Percentiles rank a stretch among this genome's conserved stretches.
phyloP scores from a whole-genome alignment of 495 filamentous ascomycete species.

The Hyaloscypha variabilis region DNA sequence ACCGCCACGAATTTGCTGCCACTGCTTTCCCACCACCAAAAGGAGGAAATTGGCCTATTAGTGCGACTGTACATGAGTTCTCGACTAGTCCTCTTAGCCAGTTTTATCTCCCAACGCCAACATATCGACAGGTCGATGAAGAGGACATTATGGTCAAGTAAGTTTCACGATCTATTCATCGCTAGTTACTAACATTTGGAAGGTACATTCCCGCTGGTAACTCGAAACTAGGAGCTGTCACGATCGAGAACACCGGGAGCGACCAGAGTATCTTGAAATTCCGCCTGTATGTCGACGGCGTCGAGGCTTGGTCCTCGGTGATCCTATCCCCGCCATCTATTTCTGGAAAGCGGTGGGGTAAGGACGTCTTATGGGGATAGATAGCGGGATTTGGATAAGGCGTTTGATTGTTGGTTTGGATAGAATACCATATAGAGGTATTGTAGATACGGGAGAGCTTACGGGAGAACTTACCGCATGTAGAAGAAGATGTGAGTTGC shows the following conservation, averaged over 20 bases:
- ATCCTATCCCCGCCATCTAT: slow-evolving; percentile 52
- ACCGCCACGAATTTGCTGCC: slow-evolving; percentile 93
- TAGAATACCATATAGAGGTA: background rate
- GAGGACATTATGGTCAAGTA: slow-evolving; percentile 82
- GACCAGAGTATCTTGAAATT: slow-evolving; percentile 73
- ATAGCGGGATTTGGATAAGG: background rate
- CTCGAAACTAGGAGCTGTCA: slow-evolving; percentile 88
- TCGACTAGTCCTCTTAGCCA: slow-evolving; percentile 86
- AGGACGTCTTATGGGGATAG: slow-evolving; percentile 32
- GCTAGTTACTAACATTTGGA: slow-evolving; percentile 5
- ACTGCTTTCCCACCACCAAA: slow-evolving; percentile 81
- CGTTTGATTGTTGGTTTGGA: background rate
- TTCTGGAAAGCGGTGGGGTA: slow-evolving; percentile 45
- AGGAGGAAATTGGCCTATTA: slow-evolving; percentile 55
- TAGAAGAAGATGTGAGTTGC: background rate
- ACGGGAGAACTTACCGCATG: background rate
- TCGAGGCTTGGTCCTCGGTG: slow-evolving; percentile 72
- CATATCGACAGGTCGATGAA: slow-evolving; percentile 75
- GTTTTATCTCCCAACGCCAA: slow-evolving; percentile 87
- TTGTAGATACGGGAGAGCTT: no score
- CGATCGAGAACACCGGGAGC: slow-evolving; percentile 68
- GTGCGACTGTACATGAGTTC: slow-evolving; percentile 78
- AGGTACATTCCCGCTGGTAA: slow-evolving; percentile 86
- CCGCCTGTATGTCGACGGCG: slow-evolving; percentile 79
- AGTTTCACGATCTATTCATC: slow-evolving; percentile 31